A percentile compares a stretch with the other conserved stretches of the same genome.
Evolutionary conservation across 2,329 filamentous ascomycete species (phyloP).

Genomic region (Fusarium sp.): DNA sequence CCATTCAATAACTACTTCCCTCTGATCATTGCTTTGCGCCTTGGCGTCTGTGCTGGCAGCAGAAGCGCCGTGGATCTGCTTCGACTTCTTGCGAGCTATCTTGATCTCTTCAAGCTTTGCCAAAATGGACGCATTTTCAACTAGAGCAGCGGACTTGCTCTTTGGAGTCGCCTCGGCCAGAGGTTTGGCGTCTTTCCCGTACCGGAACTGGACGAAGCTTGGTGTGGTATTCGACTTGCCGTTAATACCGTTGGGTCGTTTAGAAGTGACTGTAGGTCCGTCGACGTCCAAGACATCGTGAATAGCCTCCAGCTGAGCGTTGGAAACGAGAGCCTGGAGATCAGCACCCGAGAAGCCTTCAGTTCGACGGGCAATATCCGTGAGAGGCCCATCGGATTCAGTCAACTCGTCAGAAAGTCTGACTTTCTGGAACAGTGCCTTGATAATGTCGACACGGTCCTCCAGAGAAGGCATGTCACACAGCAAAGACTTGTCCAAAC

Average conservation of each 20-base stretch:
- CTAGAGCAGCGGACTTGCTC: conserved; percentile 68
- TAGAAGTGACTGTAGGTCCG: conserved; percentile 59
- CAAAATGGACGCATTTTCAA: conserved; percentile 82
- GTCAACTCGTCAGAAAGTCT: conserved; percentile 76
- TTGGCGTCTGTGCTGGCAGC: conserved; percentile 45
- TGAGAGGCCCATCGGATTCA: conserved; percentile 66
- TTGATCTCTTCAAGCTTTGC: conserved; percentile 87
- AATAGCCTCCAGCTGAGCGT: conserved; percentile 96
- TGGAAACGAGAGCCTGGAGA: conserved; percentile 93
- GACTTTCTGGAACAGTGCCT: conserved; percentile 84
- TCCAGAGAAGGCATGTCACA: conserved; percentile 87
- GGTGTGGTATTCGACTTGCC: conserved; percentile 51
- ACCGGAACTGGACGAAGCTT: conserved; percentile 86
- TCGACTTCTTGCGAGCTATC: conserved; percentile 68
- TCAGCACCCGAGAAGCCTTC: conserved; percentile 95
- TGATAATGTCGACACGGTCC: conserved; percentile 90
- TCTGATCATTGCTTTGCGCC: conserved; percentile 54
- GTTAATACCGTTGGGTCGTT: conserved; percentile 52
- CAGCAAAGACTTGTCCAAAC: conserved; percentile 91
- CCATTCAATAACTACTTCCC: conserved; percentile 86
- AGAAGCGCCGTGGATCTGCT: conserved; percentile 50
- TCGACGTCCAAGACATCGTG: conserved; percentile 82
- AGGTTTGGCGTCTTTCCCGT: conserved; percentile 69
- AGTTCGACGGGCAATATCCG: conserved; percentile 82
- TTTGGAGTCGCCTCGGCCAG: conserved; percentile 58